Percentiles rank a stretch among this genome's conserved stretches.
Evolutionary conservation across 352 stramenopile species (phyloP).

Genomic region (Pythium volutum): DNA sequence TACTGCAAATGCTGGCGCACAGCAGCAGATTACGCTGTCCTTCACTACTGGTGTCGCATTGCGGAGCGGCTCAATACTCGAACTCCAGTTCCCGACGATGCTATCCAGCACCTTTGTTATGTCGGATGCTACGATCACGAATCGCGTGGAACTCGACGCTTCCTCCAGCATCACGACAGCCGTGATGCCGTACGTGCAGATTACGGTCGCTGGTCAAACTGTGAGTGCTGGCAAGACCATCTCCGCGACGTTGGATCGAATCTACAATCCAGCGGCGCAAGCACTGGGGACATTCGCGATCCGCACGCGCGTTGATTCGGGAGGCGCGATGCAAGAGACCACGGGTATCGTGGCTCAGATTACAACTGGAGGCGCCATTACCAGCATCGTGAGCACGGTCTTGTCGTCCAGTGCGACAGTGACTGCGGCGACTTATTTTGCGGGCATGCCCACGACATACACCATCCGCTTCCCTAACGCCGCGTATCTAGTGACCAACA

Average conservation of each 20-base stretch:
- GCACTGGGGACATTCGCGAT: slow-evolving; percentile 33
- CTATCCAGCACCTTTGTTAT: slow-evolving; percentile 39
- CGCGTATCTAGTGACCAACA: slow-evolving; percentile 37
- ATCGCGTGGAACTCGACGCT: slow-evolving; percentile 23
- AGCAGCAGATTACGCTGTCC: slow-evolving; percentile 30
- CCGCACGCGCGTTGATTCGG: slow-evolving; percentile 37
- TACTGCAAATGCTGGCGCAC: slow-evolving; percentile 31
- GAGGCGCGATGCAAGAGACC: slow-evolving; percentile 41
- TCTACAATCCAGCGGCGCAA: slow-evolving; percentile 55
- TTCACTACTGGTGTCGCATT: slow-evolving; percentile 45
- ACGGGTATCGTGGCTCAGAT: slow-evolving; percentile 10
- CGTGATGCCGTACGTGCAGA: slow-evolving; percentile 30
- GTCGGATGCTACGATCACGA: slow-evolving; percentile 21
- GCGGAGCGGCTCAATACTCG: slow-evolving; percentile 37
- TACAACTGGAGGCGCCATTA: not conserved
- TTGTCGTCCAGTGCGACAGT: slow-evolving; percentile 34
- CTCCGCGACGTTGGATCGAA: slow-evolving; percentile 37
- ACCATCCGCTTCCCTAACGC: slow-evolving; percentile 42
- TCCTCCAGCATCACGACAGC: slow-evolving; percentile 33
- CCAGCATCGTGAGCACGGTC: slow-evolving; percentile 27
- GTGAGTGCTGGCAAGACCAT: slow-evolving; percentile 27
- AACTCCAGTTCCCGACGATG: slow-evolving; percentile 44
- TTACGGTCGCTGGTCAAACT: slow-evolving; percentile 35
- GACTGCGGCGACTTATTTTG: slow-evolving; percentile 40
- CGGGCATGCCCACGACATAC: slow-evolving; percentile 39